These are phyloP conservation scores for Curvularia spicifera DNA, from an alignment of 2,329 filamentous ascomycete species.

Conservation along the genomic window DNA sequence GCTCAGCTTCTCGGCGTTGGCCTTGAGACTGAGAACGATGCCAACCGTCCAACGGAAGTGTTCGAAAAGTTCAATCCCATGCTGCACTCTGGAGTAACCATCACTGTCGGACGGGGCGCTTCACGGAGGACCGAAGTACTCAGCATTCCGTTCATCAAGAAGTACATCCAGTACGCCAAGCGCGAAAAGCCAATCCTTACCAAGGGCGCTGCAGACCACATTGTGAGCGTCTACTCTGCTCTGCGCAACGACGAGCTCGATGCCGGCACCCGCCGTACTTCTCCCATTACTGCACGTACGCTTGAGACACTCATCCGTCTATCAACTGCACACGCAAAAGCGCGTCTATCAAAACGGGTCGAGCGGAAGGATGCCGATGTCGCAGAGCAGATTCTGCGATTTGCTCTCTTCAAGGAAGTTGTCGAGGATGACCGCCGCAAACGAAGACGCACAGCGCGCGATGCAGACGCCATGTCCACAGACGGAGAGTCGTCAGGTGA, in stretches of 20 bases:
- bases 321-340: conserved; percentile 93
- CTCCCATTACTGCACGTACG: conserved; percentile 94
- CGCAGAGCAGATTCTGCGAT: conserved; percentile 88
- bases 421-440: conserved; percentile 78
- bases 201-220: conserved; percentile 88
- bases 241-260: conserved; percentile 95
- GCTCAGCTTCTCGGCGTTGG: conserved; percentile 87
- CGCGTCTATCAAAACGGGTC: conserved; percentile 83
- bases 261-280: conserved; percentile 90
- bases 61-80: conserved; percentile 97
- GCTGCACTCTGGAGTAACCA: conserved; percentile 88
- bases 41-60: conserved; percentile 81
- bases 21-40: conserved; percentile 74
- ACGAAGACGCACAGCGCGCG: conserved; percentile 75
- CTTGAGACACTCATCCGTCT: conserved; percentile 98
- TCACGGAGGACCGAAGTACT: conserved; percentile 84
- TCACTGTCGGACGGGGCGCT: conserved; percentile 74
- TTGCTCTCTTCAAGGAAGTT: conserved; percentile 97
- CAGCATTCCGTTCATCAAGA: conserved; percentile 98
- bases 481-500: conserved; percentile 65
- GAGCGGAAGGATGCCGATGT: conserved; percentile 88
- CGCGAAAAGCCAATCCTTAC: conserved; percentile 87
- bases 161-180: conserved; percentile 99
- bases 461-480: conserved; percentile 61
- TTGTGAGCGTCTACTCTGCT: conserved; percentile 87